Evolutionary conservation across 2,329 filamentous ascomycete genomes (phyloP), one percentile per base, ranked within the genome.

Genomic region (Xylariaceae sp.): DNA sequence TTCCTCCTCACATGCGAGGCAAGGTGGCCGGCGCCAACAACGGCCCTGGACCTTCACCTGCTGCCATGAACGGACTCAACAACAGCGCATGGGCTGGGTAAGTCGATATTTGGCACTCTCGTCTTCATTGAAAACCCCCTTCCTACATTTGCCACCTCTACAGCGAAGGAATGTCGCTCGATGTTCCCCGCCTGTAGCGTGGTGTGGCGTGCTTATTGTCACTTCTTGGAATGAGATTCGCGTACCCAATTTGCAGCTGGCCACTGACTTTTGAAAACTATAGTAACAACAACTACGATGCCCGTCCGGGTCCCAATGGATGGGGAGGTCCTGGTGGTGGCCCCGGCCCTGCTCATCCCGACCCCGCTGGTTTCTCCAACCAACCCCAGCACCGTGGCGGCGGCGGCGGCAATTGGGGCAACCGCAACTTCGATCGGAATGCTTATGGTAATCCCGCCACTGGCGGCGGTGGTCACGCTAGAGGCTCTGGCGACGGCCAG

Each of bases 401-500:
- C 21, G 53, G 55, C 27, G 50, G 34, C 34, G 52, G 56, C 24
- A 47, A 49, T 33, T 57, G 53, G 50, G 50, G 50, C 50, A 48
- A 53, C 23, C 51, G 62, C 48, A 64, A 65, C 49, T 81, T 81
- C 60, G 77, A 84, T 59, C 71, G 76, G 51, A 79, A 75, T 60
- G 75, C 70, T 42, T 84, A 84, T 55, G 75, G 76, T 46, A 71
- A 69, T 58, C 67, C 69, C 31, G 60, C 56, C 47, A 63, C 46
- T 40, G 47, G 63, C 31, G 47, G 63, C 31, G 68, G 73, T 46
- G 69, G 72, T 52, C 55, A 74, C 59, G 73, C 81, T 56, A 81
- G 85, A 57, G 88, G 89, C 57, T 94, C 88, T 62, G 92, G 92
- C 58, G 92, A 97, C 60, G 92, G 92, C 59, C 82, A 88, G 71